These are phyloP conservation scores for Boletus tylopilopsis DNA, from an alignment of 768 basidiomycete species.

Conservation along the genomic window DNA sequence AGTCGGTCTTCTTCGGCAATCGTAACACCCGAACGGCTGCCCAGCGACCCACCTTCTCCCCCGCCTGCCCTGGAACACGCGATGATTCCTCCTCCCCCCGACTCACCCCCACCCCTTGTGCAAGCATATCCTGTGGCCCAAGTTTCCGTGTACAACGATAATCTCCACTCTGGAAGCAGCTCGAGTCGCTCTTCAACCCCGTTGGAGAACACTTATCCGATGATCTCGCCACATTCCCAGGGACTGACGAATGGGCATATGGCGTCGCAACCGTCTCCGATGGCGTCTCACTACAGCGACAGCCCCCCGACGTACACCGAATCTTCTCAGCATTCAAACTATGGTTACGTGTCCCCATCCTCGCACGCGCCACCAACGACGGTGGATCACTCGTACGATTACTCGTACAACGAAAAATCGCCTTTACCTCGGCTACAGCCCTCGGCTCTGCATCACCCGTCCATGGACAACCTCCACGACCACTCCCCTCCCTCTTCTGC, in stretches of 20 bases:
- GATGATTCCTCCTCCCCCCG: conserved; percentile 41
- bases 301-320: conserved; percentile 30
- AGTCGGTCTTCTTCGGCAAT: conserved; percentile 25
- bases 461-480: conserved; percentile 26
- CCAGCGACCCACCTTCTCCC: conserved; percentile 26
- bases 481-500: conserved; percentile 30
- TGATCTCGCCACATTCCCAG: conserved; percentile 32
- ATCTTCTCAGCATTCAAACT: conserved; percentile 30
- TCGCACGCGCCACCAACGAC: conserved; percentile 23
- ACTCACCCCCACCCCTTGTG: conserved; percentile 53
- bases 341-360: conserved; percentile 26
- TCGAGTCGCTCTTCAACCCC: conserved; percentile 46
- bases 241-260: conserved; percentile 36
- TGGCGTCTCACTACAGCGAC: conserved; percentile 29
- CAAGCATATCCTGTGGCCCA: conserved; percentile 35
- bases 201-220: conserved; percentile 40
- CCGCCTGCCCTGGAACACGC: conserved; percentile 48
- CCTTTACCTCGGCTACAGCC: conserved; percentile 30
- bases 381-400: conserved; percentile 28
- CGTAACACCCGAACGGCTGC: conserved; percentile 24
- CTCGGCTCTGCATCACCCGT: conserved; percentile 25
- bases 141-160: conserved; percentile 23
- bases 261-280: conserved; percentile 27
- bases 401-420: conserved; percentile 31
- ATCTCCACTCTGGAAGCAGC: conserved; percentile 32